Conservation (phyloP, 148 eudicot species). For the Hydrangea macrophylla region DNA sequence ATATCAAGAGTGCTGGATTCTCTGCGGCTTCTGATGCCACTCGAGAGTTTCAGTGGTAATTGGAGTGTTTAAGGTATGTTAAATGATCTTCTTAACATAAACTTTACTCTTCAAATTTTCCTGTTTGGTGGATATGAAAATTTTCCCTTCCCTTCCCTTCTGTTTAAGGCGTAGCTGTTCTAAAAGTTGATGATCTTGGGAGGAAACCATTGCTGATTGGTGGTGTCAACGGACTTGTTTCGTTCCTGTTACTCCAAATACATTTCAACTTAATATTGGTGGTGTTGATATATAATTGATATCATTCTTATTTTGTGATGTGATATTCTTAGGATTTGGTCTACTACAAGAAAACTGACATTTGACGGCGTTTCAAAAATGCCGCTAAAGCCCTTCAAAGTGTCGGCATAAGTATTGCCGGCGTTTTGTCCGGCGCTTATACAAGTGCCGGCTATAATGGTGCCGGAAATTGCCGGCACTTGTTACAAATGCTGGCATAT, state of each 20-base stretch:
- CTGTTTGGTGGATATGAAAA: neutral
- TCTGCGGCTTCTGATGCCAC: constrained; percentile 99
- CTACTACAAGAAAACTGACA: no score
- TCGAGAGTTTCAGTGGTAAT: constrained; percentile 82
- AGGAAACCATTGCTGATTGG: constrained; percentile 90
- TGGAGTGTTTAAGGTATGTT: constrained; percentile 84
- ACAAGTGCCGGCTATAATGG: no score
- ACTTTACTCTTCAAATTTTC: neutral
- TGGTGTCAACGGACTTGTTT: constrained; percentile 88
- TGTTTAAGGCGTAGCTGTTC: constrained; percentile 51
- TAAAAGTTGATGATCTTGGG: constrained; percentile 91
- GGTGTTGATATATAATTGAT: no score
- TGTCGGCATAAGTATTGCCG: no score
- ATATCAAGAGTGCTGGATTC: constrained; percentile 83
- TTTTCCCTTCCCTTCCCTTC: neutral
- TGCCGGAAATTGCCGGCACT: no score
- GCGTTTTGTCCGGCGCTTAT: no score
- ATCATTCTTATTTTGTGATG: neutral
- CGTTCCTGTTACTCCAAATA: constrained; percentile 12
- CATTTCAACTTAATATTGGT: no score
- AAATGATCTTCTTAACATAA: neutral
- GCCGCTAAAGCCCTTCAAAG: no score
- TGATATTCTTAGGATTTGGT: constrained; percentile 8
- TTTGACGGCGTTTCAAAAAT: no score
- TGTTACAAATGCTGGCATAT: no score